These are phyloP conservation scores for Casuarina glauca DNA, from an alignment of 306 rosid species.

Conservation along the genomic window DNA sequence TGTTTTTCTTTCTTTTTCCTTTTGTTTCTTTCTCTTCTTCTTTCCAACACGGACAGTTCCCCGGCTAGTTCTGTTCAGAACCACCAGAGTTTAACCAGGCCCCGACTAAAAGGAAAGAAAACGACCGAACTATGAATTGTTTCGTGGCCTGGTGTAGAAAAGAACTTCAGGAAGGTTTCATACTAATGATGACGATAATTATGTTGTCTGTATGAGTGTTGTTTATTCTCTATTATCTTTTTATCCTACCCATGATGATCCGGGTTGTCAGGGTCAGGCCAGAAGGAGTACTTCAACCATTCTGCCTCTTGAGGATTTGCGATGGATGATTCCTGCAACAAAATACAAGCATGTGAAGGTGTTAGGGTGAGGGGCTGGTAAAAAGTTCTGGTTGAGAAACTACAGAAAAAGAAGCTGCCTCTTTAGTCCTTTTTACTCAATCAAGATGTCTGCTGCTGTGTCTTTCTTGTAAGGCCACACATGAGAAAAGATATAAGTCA, in stretches of 20 bases:
- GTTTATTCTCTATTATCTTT: constrained; percentile 20
- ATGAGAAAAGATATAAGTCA: constrained; percentile 17
- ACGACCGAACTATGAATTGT: constrained; percentile 42
- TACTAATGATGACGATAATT: constrained; percentile 48
- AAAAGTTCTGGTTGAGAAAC: constrained; percentile 3
- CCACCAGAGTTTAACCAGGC: constrained; percentile 26
- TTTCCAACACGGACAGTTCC: constrained; percentile 53
- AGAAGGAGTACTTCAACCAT: constrained; percentile 91
- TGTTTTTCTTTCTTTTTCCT: constrained; percentile 21
- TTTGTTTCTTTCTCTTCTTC: constrained; percentile 40
- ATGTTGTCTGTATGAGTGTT: constrained; percentile 39
- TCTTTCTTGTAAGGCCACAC: constrained; percentile 15
- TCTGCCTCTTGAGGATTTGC: constrained; percentile 78
- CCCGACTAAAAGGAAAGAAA: constrained; percentile 40
- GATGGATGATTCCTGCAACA: constrained; percentile 68
- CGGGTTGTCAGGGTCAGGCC: constrained; percentile 91
- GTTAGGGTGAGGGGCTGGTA: constrained; percentile 38
- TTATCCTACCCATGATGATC: constrained; percentile 69
- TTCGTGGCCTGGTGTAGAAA: constrained; percentile 47
- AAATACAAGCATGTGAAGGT: constrained; percentile 13
- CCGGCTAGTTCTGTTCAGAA: constrained; percentile 53
- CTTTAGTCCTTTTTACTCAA: constrained; percentile 13
- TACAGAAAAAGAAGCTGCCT: constrained; percentile 11
- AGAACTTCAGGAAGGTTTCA: constrained; percentile 51
- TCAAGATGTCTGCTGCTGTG: constrained; percentile 20